Conservation (phyloP, 2,329 filamentous ascomycete genomes). For the Ceratocystis variospora region DNA sequence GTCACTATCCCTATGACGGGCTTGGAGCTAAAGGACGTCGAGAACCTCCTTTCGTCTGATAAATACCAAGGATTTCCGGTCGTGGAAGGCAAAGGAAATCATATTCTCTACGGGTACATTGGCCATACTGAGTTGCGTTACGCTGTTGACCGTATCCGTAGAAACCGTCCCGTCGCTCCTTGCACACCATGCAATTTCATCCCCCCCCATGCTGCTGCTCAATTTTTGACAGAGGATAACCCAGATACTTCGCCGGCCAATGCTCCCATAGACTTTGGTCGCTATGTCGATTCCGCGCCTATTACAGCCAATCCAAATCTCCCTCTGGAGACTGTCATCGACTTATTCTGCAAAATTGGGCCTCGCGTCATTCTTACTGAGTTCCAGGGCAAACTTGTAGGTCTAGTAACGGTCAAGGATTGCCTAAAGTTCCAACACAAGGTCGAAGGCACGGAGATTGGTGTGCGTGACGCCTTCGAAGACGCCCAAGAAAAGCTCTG, state of each 20-base stretch:
- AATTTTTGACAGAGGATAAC: too few relatives aligned
- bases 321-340: constrained; percentile 93
- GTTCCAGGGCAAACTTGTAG: constrained; percentile 67
- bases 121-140: constrained; percentile 85
- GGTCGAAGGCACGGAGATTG: constrained; percentile 65
- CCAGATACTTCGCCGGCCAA: constrained; percentile 32
- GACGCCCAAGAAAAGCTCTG: constrained; percentile 50
- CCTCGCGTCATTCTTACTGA: constrained; percentile 88
- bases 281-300: constrained; percentile 79
- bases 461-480: constrained; percentile 41
- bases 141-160: constrained; percentile 67
- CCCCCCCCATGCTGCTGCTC: constrained; percentile 5
- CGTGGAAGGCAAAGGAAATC: constrained; percentile 57
- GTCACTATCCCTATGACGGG: constrained; percentile 61
- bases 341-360: constrained; percentile 95
- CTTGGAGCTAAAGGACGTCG: constrained; percentile 61
- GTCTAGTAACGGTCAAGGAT: constrained; percentile 90
- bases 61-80: constrained; percentile 89
- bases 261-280: constrained; percentile 60
- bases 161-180: constrained; percentile 51
- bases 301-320: constrained; percentile 83
- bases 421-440: constrained; percentile 97
- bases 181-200: constrained; percentile 63
- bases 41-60: constrained; percentile 61
- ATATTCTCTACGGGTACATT: constrained; percentile 76